phyloP scores from a whole-genome alignment of 306 rosid genomes.

The Ormosia emarginata region DNA sequence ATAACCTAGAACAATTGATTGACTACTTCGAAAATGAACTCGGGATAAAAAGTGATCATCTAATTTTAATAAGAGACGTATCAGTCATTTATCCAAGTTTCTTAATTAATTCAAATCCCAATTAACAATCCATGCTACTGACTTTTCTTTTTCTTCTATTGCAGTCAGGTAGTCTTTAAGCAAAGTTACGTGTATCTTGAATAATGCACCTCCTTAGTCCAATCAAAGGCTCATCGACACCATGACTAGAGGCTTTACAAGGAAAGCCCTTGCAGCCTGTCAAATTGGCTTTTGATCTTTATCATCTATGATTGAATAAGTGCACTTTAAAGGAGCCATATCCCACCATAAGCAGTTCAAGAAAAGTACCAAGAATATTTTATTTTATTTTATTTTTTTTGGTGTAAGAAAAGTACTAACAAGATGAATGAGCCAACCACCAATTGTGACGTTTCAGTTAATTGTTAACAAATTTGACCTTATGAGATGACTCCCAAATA shows the following conservation, averaged over 20 bases:
- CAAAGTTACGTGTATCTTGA: not conserved
- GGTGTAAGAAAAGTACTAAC: too few species aligned
- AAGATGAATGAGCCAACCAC: not conserved
- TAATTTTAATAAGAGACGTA: not conserved
- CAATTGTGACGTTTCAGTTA: not conserved
- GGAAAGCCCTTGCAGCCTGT: not conserved
- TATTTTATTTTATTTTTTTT: too few species aligned
- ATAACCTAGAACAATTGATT: not conserved
- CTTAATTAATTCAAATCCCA: not conserved
- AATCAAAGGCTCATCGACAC: not conserved
- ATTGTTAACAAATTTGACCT: not conserved
- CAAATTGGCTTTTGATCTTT: not conserved
- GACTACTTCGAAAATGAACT: not conserved
- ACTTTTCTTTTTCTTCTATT: not conserved
- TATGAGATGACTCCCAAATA: too few species aligned
- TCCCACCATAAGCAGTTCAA: not conserved
- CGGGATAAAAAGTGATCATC: not conserved
- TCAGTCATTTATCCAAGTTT: not conserved
- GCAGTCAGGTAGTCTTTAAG: not conserved
- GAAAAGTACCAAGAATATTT: not conserved
- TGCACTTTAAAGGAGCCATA: not conserved
- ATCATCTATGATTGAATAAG: not conserved
- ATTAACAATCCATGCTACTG: not conserved
- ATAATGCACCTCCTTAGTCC: not conserved
- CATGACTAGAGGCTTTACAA: not conserved